A percentile compares a stretch with the other conserved stretches of the same genome.
Evolutionary conservation across 106 monocot genomes (phyloP).

Genomic region (Apostasia shenzhenica): DNA sequence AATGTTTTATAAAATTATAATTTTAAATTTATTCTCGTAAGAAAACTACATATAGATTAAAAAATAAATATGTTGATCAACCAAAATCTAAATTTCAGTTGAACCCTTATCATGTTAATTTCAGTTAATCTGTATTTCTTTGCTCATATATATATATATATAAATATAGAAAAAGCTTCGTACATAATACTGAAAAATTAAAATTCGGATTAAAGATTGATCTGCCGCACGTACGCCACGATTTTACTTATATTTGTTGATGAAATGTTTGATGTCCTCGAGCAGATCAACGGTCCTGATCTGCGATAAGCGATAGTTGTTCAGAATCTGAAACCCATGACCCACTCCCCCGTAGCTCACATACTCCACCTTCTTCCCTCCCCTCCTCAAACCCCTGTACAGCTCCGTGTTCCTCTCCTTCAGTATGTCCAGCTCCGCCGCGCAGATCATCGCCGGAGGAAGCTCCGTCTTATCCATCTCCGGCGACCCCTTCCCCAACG

Average conservation of each 20-base stretch:
- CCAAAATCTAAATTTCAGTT: too few species aligned
- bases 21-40: too few species aligned
- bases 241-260: background rate
- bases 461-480: slow-evolving; percentile 10
- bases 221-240: too few species aligned
- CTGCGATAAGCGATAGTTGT: slow-evolving; percentile 39
- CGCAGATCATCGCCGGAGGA: slow-evolving; percentile 36
- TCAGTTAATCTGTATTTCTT: too few species aligned
- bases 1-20: too few species aligned
- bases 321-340: slow-evolving; percentile 78
- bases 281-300: slow-evolving; percentile 49
- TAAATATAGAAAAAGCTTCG: too few species aligned
- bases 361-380: slow-evolving; percentile 43
- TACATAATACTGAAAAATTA: too few species aligned
- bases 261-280: slow-evolving; percentile 43
- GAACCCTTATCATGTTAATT: too few species aligned
- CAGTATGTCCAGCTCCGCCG: slow-evolving; percentile 62
- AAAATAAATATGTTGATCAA: too few species aligned
- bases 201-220: too few species aligned
- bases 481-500: slow-evolving; percentile 12
- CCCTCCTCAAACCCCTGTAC: slow-evolving; percentile 38
- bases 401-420: slow-evolving; percentile 64
- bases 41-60: too few species aligned
- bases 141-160: too few species aligned
- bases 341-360: slow-evolving; percentile 52